These are phyloP conservation scores for Mucor saturninus DNA, from an alignment of 371 early-diverging fungal genomes.

Conservation along the genomic window DNA sequence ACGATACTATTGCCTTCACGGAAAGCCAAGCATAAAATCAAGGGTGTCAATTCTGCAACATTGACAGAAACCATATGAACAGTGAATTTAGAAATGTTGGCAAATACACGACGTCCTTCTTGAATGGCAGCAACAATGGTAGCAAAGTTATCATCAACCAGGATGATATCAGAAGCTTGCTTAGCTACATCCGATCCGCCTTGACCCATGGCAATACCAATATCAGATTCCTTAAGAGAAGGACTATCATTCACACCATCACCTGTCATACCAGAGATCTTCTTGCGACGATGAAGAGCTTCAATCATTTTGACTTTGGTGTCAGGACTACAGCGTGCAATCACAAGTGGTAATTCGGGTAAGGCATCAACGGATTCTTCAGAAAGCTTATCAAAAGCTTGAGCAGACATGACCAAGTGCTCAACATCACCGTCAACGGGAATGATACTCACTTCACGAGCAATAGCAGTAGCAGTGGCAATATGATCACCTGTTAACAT, in stretches of 20 bases:
- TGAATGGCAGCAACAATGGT: slow-evolving; percentile 73
- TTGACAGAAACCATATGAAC: slow-evolving; percentile 7
- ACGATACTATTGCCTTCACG: slow-evolving; percentile 59
- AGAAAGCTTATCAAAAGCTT: slow-evolving; percentile 56
- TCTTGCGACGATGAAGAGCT: slow-evolving; percentile 61
- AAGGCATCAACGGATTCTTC: slow-evolving; percentile 50
- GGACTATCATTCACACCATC: slow-evolving; percentile 95
- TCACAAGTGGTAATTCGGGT: slow-evolving; percentile 60
- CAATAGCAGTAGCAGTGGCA: slow-evolving; percentile 77
- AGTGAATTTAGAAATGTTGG: slow-evolving; percentile 13
- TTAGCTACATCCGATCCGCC: slow-evolving; percentile 75
- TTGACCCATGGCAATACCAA: slow-evolving; percentile 81
- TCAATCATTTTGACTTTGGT: slow-evolving; percentile 79
- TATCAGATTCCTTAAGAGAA: slow-evolving; percentile 73
- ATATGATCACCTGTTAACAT: slow-evolving; percentile 87
- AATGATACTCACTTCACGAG: slow-evolving; percentile 71
- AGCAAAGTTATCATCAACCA: slow-evolving; percentile 65
- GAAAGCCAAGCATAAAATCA: slow-evolving; percentile 73
- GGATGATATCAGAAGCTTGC: slow-evolving; percentile 71
- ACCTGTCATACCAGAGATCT: slow-evolving; percentile 73
- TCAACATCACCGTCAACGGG: slow-evolving; percentile 13
- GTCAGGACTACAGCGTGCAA: slow-evolving; percentile 81
- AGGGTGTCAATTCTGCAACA: slow-evolving; percentile 68
- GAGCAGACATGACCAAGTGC: slow-evolving; percentile 42
- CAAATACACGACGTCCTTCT: slow-evolving; percentile 72